Base-by-base conservation (phyloP, 2,329 filamentous ascomycete species). In the Paraphaeosphaeria sporulosa region DNA sequence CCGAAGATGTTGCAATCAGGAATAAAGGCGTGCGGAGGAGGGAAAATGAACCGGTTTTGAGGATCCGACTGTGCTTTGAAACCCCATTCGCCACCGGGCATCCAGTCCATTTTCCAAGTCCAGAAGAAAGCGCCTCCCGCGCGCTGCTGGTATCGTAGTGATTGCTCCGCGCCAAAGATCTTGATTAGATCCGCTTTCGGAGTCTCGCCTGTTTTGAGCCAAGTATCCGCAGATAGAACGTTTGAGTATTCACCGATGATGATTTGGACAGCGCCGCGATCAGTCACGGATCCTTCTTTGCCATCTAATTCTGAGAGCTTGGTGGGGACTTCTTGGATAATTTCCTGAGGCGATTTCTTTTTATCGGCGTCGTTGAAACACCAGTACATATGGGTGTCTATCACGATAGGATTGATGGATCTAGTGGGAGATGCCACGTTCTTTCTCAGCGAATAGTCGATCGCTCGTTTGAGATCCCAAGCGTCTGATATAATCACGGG, bases 81-180 rank as follows among this genome's bases (percentile, higher is more conserved):
- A 0, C 85, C 85, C 86, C 86, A 88, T 71, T 86, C 85, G 13
- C 85, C 85, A 13, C 85, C 86, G n/a, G 82, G 81, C 81, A 86
- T 85, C 85, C 85, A 87, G 63, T 86, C 81, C 85, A 87, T 87
- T 57, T 85, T 85, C 68, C 80, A 84, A 0, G 86, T 87, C 86
- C 86, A 87, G 75, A 88, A 88, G 67, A 83, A 87, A 34, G 78
- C 79, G 1, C 86, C 86, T 2, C 82, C 83, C 15, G 83, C 73
- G 47, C 78, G 79, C n/a, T 80, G 67, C 58, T 84, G 81, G 72
- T 82, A 88, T 46, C 78, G 78, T 12, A 76, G 67, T 27, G 78
- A 81, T 66, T 88, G 81, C 1, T 78, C 79, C 47, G 78, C 75
- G 13, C 84, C 84, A 64, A 87, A 86, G 23, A 79, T 72, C 3